A percentile compares a stretch with the other conserved stretches of the same genome.
phyloP scores from a whole-genome alignment of 805 yeast species.

The Monosporozyma solicola region DNA sequence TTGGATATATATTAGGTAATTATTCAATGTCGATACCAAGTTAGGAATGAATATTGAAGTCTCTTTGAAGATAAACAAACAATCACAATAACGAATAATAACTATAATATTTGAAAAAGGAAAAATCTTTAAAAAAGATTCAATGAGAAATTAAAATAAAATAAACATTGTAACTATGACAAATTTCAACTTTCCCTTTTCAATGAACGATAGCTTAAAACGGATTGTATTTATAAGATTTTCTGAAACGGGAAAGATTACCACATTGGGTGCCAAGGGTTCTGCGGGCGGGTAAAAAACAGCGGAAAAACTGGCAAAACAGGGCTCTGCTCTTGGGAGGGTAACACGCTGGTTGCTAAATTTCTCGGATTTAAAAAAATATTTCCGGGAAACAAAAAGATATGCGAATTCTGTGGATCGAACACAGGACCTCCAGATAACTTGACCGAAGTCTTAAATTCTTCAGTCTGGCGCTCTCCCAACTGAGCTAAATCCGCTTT shows the following conservation, averaged over 20 bases:
- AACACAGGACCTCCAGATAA: constrained; percentile 73
- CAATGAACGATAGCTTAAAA: neutral
- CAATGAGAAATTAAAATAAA: neutral
- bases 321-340: neutral
- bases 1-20: neutral
- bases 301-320: neutral
- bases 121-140: neutral
- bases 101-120: neutral
- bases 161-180: neutral
- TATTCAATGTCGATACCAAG: neutral
- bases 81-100: neutral
- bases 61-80: neutral
- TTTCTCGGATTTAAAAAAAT: no score
- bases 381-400: constrained; percentile 9
- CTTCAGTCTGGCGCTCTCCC: constrained; percentile 41
- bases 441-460: constrained; percentile 9
- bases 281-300: neutral
- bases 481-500: constrained; percentile 31
- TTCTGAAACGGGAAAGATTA: constrained; percentile 1
- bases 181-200: neutral
- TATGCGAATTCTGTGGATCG: constrained; percentile 71
- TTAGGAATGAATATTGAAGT: neutral
- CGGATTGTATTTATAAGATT: constrained; percentile 1
- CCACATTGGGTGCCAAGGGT: neutral
- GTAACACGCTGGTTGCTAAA: neutral